A percentile compares a stretch with the other conserved stretches of the same genome.
Evolutionary conservation across 352 stramenopile genomes (phyloP).

Genomic region (Pythium phragmiticola): DNA sequence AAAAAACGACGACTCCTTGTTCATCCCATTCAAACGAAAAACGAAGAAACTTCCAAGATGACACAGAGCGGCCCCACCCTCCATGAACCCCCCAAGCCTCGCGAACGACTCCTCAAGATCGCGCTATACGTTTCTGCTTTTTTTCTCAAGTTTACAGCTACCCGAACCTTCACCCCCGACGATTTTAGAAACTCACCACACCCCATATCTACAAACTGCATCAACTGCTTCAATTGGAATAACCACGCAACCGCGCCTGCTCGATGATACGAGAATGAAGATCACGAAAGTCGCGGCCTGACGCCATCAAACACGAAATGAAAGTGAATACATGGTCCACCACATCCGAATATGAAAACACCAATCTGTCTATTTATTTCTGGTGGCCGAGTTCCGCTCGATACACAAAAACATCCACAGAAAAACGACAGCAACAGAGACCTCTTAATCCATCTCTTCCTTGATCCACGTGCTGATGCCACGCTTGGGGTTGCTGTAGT

Average conservation of each 20-base stretch:
- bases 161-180: neutral
- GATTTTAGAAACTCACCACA: slow-evolving; percentile 12
- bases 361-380: slow-evolving; percentile 11
- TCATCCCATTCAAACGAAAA: neutral
- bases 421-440: neutral
- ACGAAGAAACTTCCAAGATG: neutral
- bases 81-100: neutral
- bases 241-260: neutral
- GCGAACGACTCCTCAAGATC: slow-evolving; percentile 1
- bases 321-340: slow-evolving; percentile 2
- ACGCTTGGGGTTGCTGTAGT: slow-evolving; percentile 89
- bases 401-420: slow-evolving; percentile 13
- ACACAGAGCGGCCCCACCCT: neutral
- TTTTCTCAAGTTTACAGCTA: neutral
- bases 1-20: neutral
- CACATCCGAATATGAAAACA: neutral
- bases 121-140: neutral
- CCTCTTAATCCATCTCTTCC: slow-evolving; percentile 77
- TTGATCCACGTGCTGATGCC: slow-evolving; percentile 90
- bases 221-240: slow-evolving; percentile 14
- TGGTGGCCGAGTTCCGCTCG: slow-evolving; percentile 1
- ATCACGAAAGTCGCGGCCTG: neutral
- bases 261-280: neutral
- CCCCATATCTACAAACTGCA: slow-evolving; percentile 6
- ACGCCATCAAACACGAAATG: slow-evolving; percentile 14